Base-by-base conservation (phyloP, 2,329 filamentous ascomycete species). In the Rhynchosporium secalis region DNA sequence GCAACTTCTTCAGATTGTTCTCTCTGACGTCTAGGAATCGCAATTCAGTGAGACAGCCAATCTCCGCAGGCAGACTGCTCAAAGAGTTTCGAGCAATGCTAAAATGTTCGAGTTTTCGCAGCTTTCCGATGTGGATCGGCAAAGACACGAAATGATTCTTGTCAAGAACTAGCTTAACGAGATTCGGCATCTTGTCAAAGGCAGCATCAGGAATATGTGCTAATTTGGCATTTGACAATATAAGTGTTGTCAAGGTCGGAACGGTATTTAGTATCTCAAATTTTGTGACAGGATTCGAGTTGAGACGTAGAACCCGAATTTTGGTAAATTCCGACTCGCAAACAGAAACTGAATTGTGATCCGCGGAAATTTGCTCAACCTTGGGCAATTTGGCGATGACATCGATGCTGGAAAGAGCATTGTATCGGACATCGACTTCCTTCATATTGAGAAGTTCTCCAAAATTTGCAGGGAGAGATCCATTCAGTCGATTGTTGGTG, bases 61-160 rank as follows among this genome's bases (percentile, higher is more conserved):
- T 92, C 69, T 96, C 92, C 0, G 90, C 77, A 3, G 95, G 95
- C 36, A 99, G 79, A 68, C 91, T 87, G 64, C 88, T 90, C 3
- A 99, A 82, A 0, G 90, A 89, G 73, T 99, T 99, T 75, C 94
- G 91, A 45, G 93, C 92, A 67, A 98, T 92, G 76, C 92, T 98
- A 72, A 99, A 89, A 75, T 96, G 88, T 72, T 98, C 93, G 36
- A 99, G 80, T 68, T 86, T 90, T 66, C 85, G 86, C 49, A 99
- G 79, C 66, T 89, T 90, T 15, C 94, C 93, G 63, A 99, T 90
- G 65, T 96, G 89, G 60, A 86, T 83, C 0, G 94, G 95, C 29
- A 99, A 79, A 0, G 91, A 94, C 0, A 95, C 92, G 70, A 99
- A 96, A 74, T 97, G 96, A 72, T 99, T 99, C 74, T 91, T 93